These are phyloP conservation scores for Hevea brasiliensis DNA, from an alignment of 345 rosid species.

Conservation along the genomic window DNA sequence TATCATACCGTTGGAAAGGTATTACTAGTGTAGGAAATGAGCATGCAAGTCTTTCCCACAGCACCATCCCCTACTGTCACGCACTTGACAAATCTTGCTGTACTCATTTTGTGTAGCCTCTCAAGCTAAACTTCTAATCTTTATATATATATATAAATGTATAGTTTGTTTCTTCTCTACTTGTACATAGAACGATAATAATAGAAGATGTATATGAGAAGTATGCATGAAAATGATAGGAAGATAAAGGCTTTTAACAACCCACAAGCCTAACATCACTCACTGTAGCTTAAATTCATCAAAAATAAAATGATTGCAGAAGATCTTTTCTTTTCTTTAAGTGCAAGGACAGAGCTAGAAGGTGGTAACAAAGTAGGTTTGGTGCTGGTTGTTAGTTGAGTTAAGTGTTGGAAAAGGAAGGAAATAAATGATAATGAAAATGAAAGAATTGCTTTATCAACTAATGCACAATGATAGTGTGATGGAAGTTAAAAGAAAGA, in stretches of 20 bases:
- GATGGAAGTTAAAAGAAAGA: slow-evolving; percentile 5
- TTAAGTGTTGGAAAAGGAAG: slow-evolving; percentile 45
- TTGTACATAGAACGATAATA: background rate
- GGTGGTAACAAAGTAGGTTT: slow-evolving; percentile 30
- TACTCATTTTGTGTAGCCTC: slow-evolving; percentile 44
- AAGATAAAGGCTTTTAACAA: slow-evolving; percentile 21
- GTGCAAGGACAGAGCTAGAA: slow-evolving; percentile 41
- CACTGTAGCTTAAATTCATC: slow-evolving; percentile 18
- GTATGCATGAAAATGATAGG: background rate
- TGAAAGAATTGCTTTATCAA: slow-evolving; percentile 27
- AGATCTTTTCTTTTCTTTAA: slow-evolving; percentile 39
- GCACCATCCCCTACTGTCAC: slow-evolving; percentile 88
- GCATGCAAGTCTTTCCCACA: slow-evolving; percentile 84
- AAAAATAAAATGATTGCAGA: slow-evolving; percentile 35
- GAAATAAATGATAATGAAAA: slow-evolving; percentile 20
- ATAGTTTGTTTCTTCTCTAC: background rate
- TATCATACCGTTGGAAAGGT: slow-evolving; percentile 63
- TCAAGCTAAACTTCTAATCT: background rate
- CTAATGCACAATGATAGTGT: slow-evolving; percentile 19
- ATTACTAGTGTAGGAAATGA: slow-evolving; percentile 78
- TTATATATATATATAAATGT: slow-evolving; percentile 5
- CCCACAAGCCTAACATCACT: slow-evolving; percentile 21
- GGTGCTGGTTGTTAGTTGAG: slow-evolving; percentile 46
- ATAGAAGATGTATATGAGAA: slow-evolving; percentile 9
- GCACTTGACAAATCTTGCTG: slow-evolving; percentile 75